Evolutionary conservation across 75 land plant species (phyloP).

Genomic region (Gnetum montanum): DNA sequence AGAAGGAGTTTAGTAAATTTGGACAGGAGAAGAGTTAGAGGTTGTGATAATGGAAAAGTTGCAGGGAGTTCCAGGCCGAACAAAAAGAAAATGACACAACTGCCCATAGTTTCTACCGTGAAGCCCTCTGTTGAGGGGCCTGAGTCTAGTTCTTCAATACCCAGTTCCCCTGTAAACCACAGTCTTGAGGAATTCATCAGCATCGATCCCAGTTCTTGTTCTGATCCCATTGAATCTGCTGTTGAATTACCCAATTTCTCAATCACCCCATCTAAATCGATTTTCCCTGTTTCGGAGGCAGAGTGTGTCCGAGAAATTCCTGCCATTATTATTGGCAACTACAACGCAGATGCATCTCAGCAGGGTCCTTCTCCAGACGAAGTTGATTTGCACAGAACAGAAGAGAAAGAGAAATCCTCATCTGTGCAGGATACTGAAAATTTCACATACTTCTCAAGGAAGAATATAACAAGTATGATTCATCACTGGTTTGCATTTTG

Average conservation of each 20-base stretch:
- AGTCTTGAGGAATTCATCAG: neutral
- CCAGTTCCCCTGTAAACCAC: neutral
- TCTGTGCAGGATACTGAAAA: neutral
- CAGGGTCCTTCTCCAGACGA: neutral
- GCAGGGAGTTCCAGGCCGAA: neutral
- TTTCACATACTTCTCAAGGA: neutral
- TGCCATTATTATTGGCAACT: neutral
- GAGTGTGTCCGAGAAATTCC: no score
- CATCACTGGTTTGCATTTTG: neutral
- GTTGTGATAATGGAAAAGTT: no score
- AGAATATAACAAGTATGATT: slow-evolving; percentile 1
- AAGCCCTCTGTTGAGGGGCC: neutral
- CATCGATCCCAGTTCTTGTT: neutral
- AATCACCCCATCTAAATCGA: neutral
- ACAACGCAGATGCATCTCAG: no score
- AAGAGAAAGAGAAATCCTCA: neutral
- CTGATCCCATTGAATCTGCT: neutral
- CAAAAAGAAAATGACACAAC: slow-evolving; percentile 2
- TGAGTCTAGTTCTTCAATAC: neutral
- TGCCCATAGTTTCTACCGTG: slow-evolving; percentile 1
- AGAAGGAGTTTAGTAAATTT: no score
- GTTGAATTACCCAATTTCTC: neutral
- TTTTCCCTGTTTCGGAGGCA: no score
- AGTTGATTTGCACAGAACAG: neutral
- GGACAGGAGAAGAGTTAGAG: no score